Evolutionary conservation across 2,329 filamentous ascomycete species (phyloP), one percentile per base, ranked within the genome.

Genomic region (Ophiostoma sp.): DNA sequence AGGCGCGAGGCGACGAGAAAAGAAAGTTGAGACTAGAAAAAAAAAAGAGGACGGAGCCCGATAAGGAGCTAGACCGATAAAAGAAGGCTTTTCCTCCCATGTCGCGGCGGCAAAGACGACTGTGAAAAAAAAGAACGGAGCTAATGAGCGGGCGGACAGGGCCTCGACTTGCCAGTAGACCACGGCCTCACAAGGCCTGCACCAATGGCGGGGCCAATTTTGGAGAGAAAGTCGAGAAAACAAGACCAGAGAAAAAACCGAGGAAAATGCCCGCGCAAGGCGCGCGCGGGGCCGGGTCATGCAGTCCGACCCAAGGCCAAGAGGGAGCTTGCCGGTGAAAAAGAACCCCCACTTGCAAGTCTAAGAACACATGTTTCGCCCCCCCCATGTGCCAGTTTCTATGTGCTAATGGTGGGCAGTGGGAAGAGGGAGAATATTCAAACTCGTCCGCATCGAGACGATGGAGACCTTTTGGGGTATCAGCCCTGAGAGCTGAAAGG

Each of bases 1-100:
- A 25, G 17, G n/a, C 6, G 25, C 48, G 39, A 50, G 22, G 61
- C 28, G 48, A 64, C 6, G 31, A 72, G 17, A 22, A 39, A 64
- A 31, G 19, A 61, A 39, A 59, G 33, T 19, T 52, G 22, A 25
- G 50, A 25, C 50, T 1, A 69, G 48, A 69, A 63, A 48, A 45
- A 25, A 19, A 55, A 72, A 50, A 69, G 69, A 33, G 3, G 12
- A 42, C 39, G 39, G 42, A 45, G 63, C 8, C 63, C n/a, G 50
- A 61, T 61, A 72, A 61, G 36, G 42, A 59, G 59, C 59, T 64
- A 64, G 61, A 66, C 61, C 61, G 36, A 45, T 66, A 66, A 45
- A 25, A 68, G 36, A 48, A 68, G 28, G 31, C 61, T 55, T 5
- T 50, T 31, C 33, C 4, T n/a, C 33, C 28, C 45, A 19, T 71